Base-by-base conservation (phyloP, 2,329 filamentous ascomycete genomes). In the Albifimbria verrucaria region DNA sequence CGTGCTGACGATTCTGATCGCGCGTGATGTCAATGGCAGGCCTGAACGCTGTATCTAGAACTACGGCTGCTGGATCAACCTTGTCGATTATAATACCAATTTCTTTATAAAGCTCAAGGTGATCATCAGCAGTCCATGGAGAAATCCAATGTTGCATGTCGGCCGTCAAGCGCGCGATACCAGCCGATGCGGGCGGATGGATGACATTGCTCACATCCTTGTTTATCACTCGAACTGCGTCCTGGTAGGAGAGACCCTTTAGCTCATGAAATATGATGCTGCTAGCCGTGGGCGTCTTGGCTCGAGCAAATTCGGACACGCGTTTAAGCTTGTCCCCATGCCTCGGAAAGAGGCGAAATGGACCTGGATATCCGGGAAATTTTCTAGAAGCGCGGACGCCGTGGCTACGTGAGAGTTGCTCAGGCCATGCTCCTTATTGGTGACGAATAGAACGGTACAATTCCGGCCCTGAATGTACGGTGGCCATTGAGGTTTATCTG, bases 341-440 rank as follows among this genome's bases (percentile, higher is more conserved):
- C 52, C 51, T 4, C 59, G 44, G 45, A 68, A 71, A 2, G 69
- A 70, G 12, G 62, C 68, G 50, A 68, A 66, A 52, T 72, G 70
- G 1, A 71, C 51, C n/a, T 67, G 55, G n/a, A 68, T 53, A 17
- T 59, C 48, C 1, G 67, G 62, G 42, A 68, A 58, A 4, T 62
- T 53, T 20, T 68, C 65, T 17, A 69, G 48, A 7, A 74, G 59
- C 2, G 67, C 63, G 26, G 64, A 62, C n/a, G 59, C 57, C 5
- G 69, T 70, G 4, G 70, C 68, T 12, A 73, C 54, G 52, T 68
- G 66, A 23, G 72, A 67, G 52, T 73, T 73, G 36, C 62, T 62
- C 28, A 68, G 66, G 42, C 71, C 71, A 47, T 64, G 57, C n/a
- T 65, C 63, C 9, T 57, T 56, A 53, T 67, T 66, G 20, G 62